These are phyloP conservation scores for Fusarium agapanthi DNA, from an alignment of 2,329 filamentous ascomycete species.

Conservation along the genomic window DNA sequence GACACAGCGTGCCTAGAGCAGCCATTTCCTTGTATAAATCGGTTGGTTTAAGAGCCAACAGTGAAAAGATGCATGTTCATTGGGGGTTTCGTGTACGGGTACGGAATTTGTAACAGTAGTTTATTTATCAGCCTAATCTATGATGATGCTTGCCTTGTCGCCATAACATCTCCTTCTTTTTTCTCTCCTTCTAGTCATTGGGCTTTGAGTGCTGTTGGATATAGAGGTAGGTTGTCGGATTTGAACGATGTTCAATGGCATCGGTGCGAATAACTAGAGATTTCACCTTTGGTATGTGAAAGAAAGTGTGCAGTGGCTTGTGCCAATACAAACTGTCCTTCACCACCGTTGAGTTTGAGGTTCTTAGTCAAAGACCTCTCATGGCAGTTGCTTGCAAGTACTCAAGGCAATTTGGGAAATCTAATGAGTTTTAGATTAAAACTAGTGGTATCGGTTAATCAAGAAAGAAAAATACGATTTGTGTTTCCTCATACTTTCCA, in stretches of 20 bases:
- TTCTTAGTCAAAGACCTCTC: neutral
- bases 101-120: constrained; percentile 32
- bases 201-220: neutral
- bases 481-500: constrained; percentile 1
- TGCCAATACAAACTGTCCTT: neutral
- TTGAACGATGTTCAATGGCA: neutral
- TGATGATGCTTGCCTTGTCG: constrained; percentile 3
- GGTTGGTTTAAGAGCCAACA: neutral
- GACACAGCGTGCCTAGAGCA: constrained; percentile 59
- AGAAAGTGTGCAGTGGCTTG: neutral
- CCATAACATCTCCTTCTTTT: neutral
- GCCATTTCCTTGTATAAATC: neutral
- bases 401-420: neutral
- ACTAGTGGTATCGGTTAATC: neutral
- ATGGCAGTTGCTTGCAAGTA: neutral
- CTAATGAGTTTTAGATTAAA: neutral
- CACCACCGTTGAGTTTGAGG: neutral
- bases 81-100: constrained; percentile 21
- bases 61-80: constrained; percentile 6
- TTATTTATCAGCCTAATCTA: constrained; percentile 28
- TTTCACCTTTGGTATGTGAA: neutral
- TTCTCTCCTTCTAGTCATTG: neutral
- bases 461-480: constrained; percentile 10
- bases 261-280: neutral
- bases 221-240: neutral